phyloP scores from a whole-genome alignment of 2,329 filamentous ascomycete genomes.

The Colletotrichum liaoningense region DNA sequence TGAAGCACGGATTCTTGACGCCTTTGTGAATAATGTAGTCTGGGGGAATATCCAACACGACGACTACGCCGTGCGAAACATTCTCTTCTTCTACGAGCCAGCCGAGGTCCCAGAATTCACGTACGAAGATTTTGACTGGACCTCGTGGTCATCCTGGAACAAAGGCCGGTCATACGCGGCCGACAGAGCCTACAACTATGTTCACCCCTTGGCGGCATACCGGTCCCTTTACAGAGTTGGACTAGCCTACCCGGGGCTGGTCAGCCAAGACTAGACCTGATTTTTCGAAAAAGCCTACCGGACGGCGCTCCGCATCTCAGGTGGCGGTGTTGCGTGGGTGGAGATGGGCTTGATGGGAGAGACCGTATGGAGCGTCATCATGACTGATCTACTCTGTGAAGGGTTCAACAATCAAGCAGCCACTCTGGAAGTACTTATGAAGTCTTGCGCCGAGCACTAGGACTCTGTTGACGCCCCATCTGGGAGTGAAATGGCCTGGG shows the following conservation, averaged over 20 bases:
- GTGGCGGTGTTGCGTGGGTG: slow-evolving; percentile 56
- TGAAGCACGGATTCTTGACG: slow-evolving; percentile 64
- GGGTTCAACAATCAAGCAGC: slow-evolving; percentile 51
- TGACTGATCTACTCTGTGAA: slow-evolving; percentile 62
- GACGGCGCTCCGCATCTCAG: slow-evolving; percentile 55
- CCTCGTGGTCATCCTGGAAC: slow-evolving; percentile 63
- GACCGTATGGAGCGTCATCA: slow-evolving; percentile 64
- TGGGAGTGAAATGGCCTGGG: slow-evolving; percentile 72
- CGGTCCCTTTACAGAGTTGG: slow-evolving; percentile 68
- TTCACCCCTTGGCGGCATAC: slow-evolving; percentile 66
- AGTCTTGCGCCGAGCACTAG: slow-evolving; percentile 60
- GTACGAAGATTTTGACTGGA: slow-evolving; percentile 61
- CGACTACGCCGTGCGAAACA: slow-evolving; percentile 62
- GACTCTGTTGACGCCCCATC: slow-evolving; percentile 62
- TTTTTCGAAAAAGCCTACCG: slow-evolving; percentile 65
- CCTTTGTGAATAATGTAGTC: slow-evolving; percentile 62
- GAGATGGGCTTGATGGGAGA: slow-evolving; percentile 68
- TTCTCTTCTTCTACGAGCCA: slow-evolving; percentile 68
- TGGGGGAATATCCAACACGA: slow-evolving; percentile 58
- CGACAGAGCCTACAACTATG: slow-evolving; percentile 68
- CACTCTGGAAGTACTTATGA: slow-evolving; percentile 58
- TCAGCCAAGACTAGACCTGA: slow-evolving; percentile 61
- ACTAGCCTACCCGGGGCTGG: slow-evolving; percentile 56
- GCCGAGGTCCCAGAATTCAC: slow-evolving; percentile 52
- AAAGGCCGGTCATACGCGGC: slow-evolving; percentile 54